Conservation (phyloP, 257 asterid species). For the Asclepias syriaca region DNA sequence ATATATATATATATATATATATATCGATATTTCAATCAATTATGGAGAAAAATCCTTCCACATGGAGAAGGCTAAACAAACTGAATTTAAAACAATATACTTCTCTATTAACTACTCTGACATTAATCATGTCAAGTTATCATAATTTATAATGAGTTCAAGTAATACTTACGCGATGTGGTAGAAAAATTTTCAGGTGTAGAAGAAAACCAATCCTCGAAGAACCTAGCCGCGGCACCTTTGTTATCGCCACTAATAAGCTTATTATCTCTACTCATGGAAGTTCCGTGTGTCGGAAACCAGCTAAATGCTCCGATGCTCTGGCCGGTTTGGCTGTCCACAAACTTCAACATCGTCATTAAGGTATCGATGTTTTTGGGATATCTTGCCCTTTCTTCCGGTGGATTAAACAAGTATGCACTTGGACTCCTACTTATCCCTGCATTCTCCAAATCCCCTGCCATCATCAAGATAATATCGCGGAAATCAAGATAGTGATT, state of each 20-base stretch:
- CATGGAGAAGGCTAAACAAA: too few species aligned
- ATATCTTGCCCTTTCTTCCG: slow-evolving; percentile 44
- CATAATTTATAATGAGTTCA: too few species aligned
- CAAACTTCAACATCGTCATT: slow-evolving; percentile 60
- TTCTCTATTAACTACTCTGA: too few species aligned
- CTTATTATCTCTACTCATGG: slow-evolving; percentile 53
- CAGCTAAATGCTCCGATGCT: slow-evolving; percentile 48
- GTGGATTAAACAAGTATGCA: slow-evolving; percentile 49
- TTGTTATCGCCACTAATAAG: slow-evolving; percentile 66
- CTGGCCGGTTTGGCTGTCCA: slow-evolving; percentile 28
- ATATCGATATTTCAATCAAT: too few species aligned
- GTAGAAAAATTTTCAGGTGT: slow-evolving; percentile 13
- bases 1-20: too few species aligned
- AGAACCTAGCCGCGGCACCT: slow-evolving; percentile 64
- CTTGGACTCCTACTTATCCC: slow-evolving; percentile 68
- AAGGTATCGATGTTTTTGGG: slow-evolving; percentile 33
- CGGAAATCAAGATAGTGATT: too few species aligned
- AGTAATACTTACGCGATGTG: too few species aligned
- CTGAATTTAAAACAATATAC: too few species aligned
- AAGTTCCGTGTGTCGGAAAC: slow-evolving; percentile 69
- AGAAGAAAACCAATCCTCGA: slow-evolving; percentile 49
- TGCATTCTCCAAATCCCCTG: slow-evolving; percentile 51
- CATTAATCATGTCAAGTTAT: too few species aligned
- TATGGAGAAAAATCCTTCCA: too few species aligned
- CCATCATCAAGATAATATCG: background rate